Base-by-base conservation (phyloP, 164 flowering plant genomes). In the Vitis vinifera region DNA sequence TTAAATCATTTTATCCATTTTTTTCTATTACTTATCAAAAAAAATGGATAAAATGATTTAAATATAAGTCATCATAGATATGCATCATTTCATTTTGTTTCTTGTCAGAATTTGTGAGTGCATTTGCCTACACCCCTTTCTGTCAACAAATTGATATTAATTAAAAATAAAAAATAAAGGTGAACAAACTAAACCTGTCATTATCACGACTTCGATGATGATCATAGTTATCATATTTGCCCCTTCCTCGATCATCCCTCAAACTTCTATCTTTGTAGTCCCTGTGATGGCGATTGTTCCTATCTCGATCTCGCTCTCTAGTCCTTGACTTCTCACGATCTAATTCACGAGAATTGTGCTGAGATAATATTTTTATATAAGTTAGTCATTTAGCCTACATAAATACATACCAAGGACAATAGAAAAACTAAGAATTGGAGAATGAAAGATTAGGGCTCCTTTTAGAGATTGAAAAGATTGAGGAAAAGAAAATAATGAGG, bases 171-270 rank as follows among this genome's bases (percentile, higher is more conserved):
- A 5, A 19, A 11, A 16, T 55, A 62, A 61, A 50, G 1, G 27
- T 27, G 8, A 10, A n/a, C 10, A 67, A 11, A 16, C 8, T 60
- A 7, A 56, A 85, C 93, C 90, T 89, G 71, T 77, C 80, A 65
- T 72, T 67, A 63, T 81, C 82, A 69, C 79, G 83, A 29, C 68
- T 72, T 16, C 77, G 73, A 23, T 69, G 77, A 44, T 83, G 81
- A 53, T 72, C 80, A 70, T 71, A 70, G 76, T 76, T 81, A 75
- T 73, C 75, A 65, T 51, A 59, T 60, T 67, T 80, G 15, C 71
- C 86, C 68, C 86, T 80, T 63, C 79, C 77, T 71, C 81, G 80
- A 14, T 76, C 84, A 51, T 77, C 81, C 64, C 87, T 79, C 10
- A 50, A 47, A 66, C 78, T 73, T 70, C 81, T 81, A 65, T 81